Conservation (phyloP, 2,329 filamentous ascomycete species). For the Cladosporium sp. region DNA sequence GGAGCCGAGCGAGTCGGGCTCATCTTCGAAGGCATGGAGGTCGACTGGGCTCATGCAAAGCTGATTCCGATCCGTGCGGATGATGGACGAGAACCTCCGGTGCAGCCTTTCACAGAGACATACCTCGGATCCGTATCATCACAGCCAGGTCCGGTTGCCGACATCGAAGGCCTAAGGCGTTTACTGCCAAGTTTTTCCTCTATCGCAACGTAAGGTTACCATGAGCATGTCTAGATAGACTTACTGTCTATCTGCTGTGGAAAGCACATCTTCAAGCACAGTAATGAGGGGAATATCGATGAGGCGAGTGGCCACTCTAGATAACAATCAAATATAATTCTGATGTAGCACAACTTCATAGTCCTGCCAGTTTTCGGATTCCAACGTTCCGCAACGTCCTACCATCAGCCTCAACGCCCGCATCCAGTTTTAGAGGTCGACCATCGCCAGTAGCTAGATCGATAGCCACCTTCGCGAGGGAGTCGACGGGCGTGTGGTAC, state of each 20-base stretch:
- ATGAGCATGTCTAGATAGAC: neutral
- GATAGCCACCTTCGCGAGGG: constrained; percentile 50
- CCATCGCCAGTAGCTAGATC: constrained; percentile 53
- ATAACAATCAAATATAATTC: neutral
- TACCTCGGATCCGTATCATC: constrained; percentile 10
- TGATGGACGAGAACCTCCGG: neutral
- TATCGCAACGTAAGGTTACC: neutral
- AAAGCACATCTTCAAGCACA: neutral
- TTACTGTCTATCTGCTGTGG: neutral
- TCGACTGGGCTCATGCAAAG: constrained; percentile 16
- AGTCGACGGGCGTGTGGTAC: constrained; percentile 44
- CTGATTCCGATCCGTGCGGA: constrained; percentile 2
- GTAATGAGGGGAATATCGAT: neutral
- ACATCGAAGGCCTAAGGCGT: constrained; percentile 19
- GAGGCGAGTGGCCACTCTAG: neutral
- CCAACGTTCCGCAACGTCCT: constrained; percentile 42
- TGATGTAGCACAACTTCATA: neutral
- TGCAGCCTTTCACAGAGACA: constrained; percentile 7
- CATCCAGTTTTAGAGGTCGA: constrained; percentile 38
- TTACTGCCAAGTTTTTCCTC: constrained; percentile 20
- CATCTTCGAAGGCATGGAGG: constrained; percentile 19
- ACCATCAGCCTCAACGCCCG: constrained; percentile 42
- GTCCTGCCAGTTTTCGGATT: constrained; percentile 41
- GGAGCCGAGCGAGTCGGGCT: constrained; percentile 3
- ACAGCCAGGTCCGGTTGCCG: neutral